These are phyloP conservation scores for Apiotrichum akiyoshidainum DNA, from an alignment of 1,284 basidiomycete species.

Conservation along the genomic window DNA sequence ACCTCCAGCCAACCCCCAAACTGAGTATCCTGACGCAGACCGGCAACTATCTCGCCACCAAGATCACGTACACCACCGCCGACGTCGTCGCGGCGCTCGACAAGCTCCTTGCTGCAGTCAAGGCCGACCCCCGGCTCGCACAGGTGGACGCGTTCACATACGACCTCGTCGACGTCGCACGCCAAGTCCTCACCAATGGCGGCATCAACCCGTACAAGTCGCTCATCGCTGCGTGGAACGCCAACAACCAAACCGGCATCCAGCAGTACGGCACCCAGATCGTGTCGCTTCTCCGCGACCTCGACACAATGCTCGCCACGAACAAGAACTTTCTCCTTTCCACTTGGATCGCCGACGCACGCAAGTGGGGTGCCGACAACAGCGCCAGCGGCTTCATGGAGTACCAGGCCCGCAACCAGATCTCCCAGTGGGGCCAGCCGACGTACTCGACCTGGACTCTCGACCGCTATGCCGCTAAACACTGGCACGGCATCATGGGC, in stretches of 20 bases:
- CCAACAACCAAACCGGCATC: neutral
- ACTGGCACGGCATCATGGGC: conserved; percentile 53
- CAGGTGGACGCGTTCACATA: conserved; percentile 49
- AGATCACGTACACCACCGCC: conserved; percentile 51
- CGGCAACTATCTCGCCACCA: conserved; percentile 47
- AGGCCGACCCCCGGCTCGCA: conserved; percentile 27
- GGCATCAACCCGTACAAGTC: conserved; percentile 48
- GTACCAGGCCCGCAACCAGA: conserved; percentile 54
- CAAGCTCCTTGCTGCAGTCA: conserved; percentile 43
- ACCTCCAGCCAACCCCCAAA: conserved; percentile 40
- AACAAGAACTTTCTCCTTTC: conserved; percentile 50
- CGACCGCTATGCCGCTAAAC: conserved; percentile 52
- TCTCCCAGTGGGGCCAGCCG: conserved; percentile 56
- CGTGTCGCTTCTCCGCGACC: conserved; percentile 45
- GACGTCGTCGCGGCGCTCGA: conserved; percentile 51
- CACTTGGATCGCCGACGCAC: conserved; percentile 51
- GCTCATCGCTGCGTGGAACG: conserved; percentile 11
- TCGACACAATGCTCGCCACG: conserved; percentile 51
- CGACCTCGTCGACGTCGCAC: conserved; percentile 53
- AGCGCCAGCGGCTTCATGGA: conserved; percentile 31
- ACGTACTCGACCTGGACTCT: conserved; percentile 41
- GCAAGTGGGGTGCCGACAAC: conserved; percentile 40
- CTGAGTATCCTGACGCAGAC: conserved; percentile 12
- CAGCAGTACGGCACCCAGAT: conserved; percentile 17
- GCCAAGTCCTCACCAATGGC: conserved; percentile 53